Percentiles rank a stretch among this genome's conserved stretches.
Conservation (phyloP, 106 monocot genomes). For the Iris macrosiphon region DNA sequence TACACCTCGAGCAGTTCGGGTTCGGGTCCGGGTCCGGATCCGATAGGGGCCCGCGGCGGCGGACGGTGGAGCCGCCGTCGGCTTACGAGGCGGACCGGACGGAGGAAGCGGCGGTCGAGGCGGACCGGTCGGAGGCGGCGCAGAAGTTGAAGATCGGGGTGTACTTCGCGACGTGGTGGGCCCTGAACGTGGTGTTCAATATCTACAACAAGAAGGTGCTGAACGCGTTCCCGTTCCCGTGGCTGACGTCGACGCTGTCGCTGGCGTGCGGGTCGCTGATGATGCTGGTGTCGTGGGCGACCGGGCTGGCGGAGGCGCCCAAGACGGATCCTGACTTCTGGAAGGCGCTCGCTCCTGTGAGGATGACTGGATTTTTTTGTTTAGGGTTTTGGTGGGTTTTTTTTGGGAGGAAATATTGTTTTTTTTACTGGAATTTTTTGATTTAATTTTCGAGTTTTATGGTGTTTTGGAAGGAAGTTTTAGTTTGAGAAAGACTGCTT, state of each 20-base stretch:
- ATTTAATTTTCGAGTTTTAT: background rate
- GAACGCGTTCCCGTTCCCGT: conserved; percentile 80
- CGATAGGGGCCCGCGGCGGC: background rate
- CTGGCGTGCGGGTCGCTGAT: conserved; percentile 77
- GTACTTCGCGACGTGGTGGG: conserved; percentile 92
- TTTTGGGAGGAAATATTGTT: too few species aligned
- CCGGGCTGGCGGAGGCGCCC: conserved; percentile 57
- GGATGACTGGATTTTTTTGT: conserved; percentile 1
- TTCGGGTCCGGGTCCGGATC: conserved; percentile 5
- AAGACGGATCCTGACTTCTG: conserved; percentile 70
- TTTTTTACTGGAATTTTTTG: too few species aligned
- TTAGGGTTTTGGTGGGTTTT: background rate
- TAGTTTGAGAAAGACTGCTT: too few species aligned
- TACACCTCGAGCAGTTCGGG: conserved; percentile 8
- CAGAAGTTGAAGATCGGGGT: conserved; percentile 68
- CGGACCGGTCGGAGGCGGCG: conserved; percentile 14
- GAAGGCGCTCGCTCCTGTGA: conserved; percentile 82
- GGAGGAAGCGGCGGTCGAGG: conserved; percentile 14
- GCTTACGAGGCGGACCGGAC: conserved; percentile 33
- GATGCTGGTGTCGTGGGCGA: conserved; percentile 78
- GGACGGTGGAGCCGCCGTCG: background rate
- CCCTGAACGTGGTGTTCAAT: conserved; percentile 87
- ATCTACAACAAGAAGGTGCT: conserved; percentile 98
- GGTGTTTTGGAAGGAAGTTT: background rate
- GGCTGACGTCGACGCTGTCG: conserved; percentile 90